Evolutionary conservation across 2,329 filamentous ascomycete genomes (phyloP), one percentile per base, ranked within the genome.

Genomic region (Clarireedia monteithiana): DNA sequence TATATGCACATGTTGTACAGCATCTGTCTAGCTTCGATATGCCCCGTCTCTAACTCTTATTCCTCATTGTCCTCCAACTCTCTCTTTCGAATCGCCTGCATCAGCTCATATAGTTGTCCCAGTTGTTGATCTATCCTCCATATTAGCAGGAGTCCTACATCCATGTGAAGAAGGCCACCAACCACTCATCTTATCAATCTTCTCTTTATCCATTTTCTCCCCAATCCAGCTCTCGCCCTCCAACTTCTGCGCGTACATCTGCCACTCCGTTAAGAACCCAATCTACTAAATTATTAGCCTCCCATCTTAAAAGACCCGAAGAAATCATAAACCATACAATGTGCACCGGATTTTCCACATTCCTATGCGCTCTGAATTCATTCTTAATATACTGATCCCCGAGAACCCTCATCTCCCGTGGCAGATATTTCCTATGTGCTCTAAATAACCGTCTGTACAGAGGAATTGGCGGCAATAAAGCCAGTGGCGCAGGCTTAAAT

Each of bases 201-300:
- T 96, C 0, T 75, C 77, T 63, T 83, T 82, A 61, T 97, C 92
- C 70, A 97, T 78, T 70, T 86, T 92, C 61, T 89, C 89, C 1
- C 86, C 92, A 58, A 81, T 78, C 94, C 94, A 97, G 0, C 79
- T 71, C 53, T 95, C 86, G 0, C 91, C 92, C 68, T 97, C 92
- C 15, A 99, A 75, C 69, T 90, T 85, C 70, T 99, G 92, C 2
- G 91, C 91, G 68, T 97, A 99, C 52, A 89, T 75, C 71, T 99
- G 94, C 92, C 92, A 99, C 71, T 97, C 91, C 0, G 89, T 92
- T 64, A 99, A 77, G 71, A 99, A 99, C 1, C 92, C 94, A 65
- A 97, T 90, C 90, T 95, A 62, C 6, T 12, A 48, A 14, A n/a
- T 4, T 26, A 48, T 60, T 48, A 59, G 51, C 12, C 17, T 27